Evolutionary conservation across 2,329 filamentous ascomycete genomes (phyloP).

Genomic region (Xylariaceae sp.): DNA sequence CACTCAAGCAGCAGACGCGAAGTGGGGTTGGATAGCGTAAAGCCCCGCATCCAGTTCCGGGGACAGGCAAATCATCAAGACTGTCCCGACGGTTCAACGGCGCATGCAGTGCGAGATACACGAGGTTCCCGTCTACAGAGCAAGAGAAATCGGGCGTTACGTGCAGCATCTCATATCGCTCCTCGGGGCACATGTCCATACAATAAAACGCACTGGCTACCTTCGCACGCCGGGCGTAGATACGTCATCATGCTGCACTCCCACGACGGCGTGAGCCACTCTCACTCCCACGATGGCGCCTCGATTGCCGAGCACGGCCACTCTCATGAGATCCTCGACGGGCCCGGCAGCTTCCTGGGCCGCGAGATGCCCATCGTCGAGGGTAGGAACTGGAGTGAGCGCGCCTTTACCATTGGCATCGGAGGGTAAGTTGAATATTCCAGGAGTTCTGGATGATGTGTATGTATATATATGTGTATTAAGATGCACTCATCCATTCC

Average conservation of each 20-base stretch:
- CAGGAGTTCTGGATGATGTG: not conserved
- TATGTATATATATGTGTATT: not conserved
- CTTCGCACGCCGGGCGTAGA: not conserved
- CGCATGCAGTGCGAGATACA: too few species aligned
- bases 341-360: conserved; percentile 82
- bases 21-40: not conserved
- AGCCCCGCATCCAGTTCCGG: not conserved
- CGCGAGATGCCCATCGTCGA: conserved; percentile 93
- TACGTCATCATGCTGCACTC: conserved; percentile 42
- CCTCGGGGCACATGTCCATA: not conserved
- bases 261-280: conserved; percentile 49
- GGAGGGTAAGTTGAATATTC: conserved; percentile 65
- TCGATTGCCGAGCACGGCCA: conserved; percentile 77
- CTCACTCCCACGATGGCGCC: conserved; percentile 46
- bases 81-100: too few species aligned
- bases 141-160: too few species aligned
- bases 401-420: conserved; percentile 96
- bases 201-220: too few species aligned
- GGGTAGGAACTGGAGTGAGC: conserved; percentile 78
- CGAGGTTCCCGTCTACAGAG: too few species aligned
- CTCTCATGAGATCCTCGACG: conserved; percentile 90
- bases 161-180: too few species aligned
- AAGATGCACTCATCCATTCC: not conserved
- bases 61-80: not conserved
- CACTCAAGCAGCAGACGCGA: too few species aligned